Evolutionary conservation across 768 basidiomycete genomes (phyloP).

Genomic region (Suillus plorans): DNA sequence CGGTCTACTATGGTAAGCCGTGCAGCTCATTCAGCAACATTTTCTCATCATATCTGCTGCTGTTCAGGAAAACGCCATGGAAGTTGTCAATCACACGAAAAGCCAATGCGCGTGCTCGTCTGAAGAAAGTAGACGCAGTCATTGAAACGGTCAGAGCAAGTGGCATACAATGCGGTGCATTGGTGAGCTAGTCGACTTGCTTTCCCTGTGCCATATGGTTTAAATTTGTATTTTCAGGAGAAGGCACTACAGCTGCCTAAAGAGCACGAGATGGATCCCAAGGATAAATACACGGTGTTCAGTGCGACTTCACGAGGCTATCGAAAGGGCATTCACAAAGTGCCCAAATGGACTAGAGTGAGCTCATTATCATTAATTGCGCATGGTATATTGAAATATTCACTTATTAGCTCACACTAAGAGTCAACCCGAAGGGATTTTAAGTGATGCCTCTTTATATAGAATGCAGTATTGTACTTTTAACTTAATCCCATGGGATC

Average conservation of each 20-base stretch:
- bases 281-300: conserved; percentile 96
- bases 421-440: conserved; percentile 92
- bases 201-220: background rate
- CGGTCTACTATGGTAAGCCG: conserved; percentile 82
- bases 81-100: conserved; percentile 89
- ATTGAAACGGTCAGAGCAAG: conserved; percentile 84
- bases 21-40: background rate
- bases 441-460: conserved; percentile 35
- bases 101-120: conserved; percentile 82
- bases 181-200: conserved; percentile 52
- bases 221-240: conserved; percentile 40
- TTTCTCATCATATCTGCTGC: conserved; percentile 9
- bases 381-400: conserved; percentile 8
- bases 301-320: conserved; percentile 68
- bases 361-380: conserved; percentile 24
- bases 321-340: conserved; percentile 93
- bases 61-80: conserved; percentile 89
- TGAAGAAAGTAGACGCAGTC: conserved; percentile 92
- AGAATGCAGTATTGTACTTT: conserved; percentile 4
- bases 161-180: conserved; percentile 72
- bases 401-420: conserved; percentile 64
- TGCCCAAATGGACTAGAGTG: conserved; percentile 96
- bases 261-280: conserved; percentile 88
- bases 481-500: conserved; percentile 1
- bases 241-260: conserved; percentile 83